phyloP scores from a whole-genome alignment of 345 rosid genomes.

The Salix dunnii region DNA sequence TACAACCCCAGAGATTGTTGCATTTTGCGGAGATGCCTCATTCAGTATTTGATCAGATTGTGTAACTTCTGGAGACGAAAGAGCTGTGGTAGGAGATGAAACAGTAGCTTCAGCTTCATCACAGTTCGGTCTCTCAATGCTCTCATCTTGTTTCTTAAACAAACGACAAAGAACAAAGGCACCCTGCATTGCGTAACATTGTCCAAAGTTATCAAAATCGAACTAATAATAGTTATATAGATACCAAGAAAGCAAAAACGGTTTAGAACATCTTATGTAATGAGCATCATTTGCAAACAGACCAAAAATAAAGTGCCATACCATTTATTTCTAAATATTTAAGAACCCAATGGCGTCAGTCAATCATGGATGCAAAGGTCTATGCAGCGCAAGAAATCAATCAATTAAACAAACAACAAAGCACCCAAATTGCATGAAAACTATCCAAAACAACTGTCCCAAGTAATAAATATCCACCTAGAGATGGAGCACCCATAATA shows the following conservation, averaged over 20 bases:
- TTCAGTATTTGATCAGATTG: conserved; percentile 23
- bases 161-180: conserved; percentile 62
- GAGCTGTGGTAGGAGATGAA: conserved; percentile 34
- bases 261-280: not conserved
- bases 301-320: not conserved
- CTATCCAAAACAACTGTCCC: not conserved
- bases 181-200: conserved; percentile 35
- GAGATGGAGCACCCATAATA: not conserved
- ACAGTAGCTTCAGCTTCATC: conserved; percentile 31
- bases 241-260: not conserved
- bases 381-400: not conserved
- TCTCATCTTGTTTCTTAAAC: conserved; percentile 62
- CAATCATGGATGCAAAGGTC: not conserved
- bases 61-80: conserved; percentile 25
- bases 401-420: not conserved
- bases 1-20: not conserved
- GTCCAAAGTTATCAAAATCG: not conserved
- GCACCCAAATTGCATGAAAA: not conserved
- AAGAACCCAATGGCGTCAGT: not conserved
- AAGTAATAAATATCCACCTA: not conserved
- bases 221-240: not conserved
- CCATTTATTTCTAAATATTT: not conserved
- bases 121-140: conserved; percentile 6
- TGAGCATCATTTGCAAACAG: not conserved
- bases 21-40: conserved; percentile 24